phyloP scores from a whole-genome alignment of 177 flowering plant genomes.

The Vitis hybrid region DNA sequence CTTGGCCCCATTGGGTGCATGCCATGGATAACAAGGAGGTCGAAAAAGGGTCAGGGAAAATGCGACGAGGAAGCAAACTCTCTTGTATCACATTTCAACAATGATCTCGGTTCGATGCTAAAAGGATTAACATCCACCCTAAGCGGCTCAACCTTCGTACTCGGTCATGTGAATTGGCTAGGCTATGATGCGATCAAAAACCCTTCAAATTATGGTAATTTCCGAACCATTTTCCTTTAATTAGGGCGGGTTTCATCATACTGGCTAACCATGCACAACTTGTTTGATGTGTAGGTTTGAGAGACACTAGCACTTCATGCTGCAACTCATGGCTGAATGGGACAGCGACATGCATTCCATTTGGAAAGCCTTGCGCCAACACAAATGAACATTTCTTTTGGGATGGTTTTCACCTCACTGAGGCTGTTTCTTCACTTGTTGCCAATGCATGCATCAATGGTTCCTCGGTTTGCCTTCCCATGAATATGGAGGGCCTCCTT shows the following conservation, averaged over 20 bases:
- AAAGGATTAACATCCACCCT: constrained; percentile 19
- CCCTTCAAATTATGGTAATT: constrained; percentile 29
- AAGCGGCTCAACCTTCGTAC: constrained; percentile 27
- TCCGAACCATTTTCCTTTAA: not conserved
- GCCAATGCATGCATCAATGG: constrained; percentile 24
- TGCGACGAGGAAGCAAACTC: constrained; percentile 26
- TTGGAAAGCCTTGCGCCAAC: constrained; percentile 18
- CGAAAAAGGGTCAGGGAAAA: constrained; percentile 4
- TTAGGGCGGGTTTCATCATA: not conserved
- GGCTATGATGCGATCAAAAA: constrained; percentile 20
- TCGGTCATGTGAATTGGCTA: constrained; percentile 17
- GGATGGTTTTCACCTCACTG: constrained; percentile 34
- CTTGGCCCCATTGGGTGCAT: constrained; percentile 39
- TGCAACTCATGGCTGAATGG: constrained; percentile 27
- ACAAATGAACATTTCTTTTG: constrained; percentile 21
- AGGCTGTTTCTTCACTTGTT: constrained; percentile 17
- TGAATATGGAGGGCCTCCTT: constrained; percentile 9
- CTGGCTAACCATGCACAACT: not conserved
- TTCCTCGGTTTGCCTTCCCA: constrained; percentile 19
- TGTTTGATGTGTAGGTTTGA: constrained; percentile 14
- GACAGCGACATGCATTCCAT: constrained; percentile 27
- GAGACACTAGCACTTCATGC: constrained; percentile 26
- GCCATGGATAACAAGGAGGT: constrained; percentile 19
- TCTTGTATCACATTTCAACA: constrained; percentile 26
- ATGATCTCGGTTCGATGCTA: constrained; percentile 23